Evolutionary conservation across 2,329 filamentous ascomycete species (phyloP).

Genomic region (Fusarium redolens): DNA sequence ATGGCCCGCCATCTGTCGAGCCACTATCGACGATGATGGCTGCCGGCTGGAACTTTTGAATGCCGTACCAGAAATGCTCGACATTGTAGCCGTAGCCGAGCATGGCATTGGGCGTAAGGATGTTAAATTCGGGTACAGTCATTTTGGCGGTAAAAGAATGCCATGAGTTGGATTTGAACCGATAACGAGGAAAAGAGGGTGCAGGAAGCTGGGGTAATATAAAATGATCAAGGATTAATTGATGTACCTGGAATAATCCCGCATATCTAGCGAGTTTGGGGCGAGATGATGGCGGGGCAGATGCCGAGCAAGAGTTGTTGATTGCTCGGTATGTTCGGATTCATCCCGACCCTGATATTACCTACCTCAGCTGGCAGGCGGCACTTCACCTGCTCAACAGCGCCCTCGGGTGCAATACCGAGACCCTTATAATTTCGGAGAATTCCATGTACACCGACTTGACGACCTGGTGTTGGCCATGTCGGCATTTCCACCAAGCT

Average conservation of each 20-base stretch:
- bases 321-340: not conserved
- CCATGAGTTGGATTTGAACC: not conserved
- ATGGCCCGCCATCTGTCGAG: constrained; percentile 47
- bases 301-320: not conserved
- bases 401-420: too few relatives aligned
- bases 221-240: not conserved
- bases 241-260: too few relatives aligned
- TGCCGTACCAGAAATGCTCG: constrained; percentile 48
- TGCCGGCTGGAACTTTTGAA: constrained; percentile 38
- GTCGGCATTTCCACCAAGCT: too few relatives aligned
- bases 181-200: not conserved
- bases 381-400: too few relatives aligned
- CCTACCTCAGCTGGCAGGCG: too few relatives aligned
- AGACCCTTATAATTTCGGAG: too few relatives aligned
- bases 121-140: constrained; percentile 18
- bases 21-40: constrained; percentile 48
- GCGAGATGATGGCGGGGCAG: too few relatives aligned
- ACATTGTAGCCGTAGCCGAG: constrained; percentile 48
- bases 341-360: not conserved
- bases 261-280: too few relatives aligned
- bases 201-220: not conserved
- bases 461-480: too few relatives aligned
- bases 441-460: too few relatives aligned
- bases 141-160: not conserved
- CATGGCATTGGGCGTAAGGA: constrained; percentile 49